A percentile compares a stretch with the other conserved stretches of the same genome.
phyloP scores from a whole-genome alignment of 192 early-diverging fungal species.

The Coemansia sp. region DNA sequence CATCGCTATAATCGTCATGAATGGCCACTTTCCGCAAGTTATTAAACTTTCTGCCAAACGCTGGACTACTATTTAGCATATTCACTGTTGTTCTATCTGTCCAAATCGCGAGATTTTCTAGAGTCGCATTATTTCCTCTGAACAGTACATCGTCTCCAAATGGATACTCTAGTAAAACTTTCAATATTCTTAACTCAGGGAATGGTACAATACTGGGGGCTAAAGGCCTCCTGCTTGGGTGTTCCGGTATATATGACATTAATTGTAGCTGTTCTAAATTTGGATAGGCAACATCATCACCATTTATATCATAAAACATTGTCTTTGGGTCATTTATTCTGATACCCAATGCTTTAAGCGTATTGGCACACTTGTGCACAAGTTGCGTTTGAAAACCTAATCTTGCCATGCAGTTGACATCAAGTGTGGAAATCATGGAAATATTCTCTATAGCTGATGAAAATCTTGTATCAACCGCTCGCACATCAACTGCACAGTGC shows the following conservation, averaged over 20 bases:
- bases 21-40: neutral
- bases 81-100: neutral
- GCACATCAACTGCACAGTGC: neutral
- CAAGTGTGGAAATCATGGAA: neutral
- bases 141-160: constrained; percentile 1
- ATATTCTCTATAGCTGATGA: neutral
- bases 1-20: neutral
- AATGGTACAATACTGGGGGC: neutral
- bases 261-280: neutral
- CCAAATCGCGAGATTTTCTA: neutral
- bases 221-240: neutral
- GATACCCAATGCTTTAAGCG: neutral
- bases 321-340: neutral
- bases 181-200: neutral
- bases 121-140: neutral
- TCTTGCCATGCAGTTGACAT: neutral
- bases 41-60: neutral
- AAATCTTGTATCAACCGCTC: neutral
- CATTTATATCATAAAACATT: neutral
- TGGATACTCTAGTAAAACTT: neutral
- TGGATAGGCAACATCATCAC: neutral
- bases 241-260: neutral
- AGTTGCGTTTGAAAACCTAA: neutral
- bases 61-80: neutral
- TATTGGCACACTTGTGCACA: neutral